Percentiles rank a stretch among this genome's conserved stretches.
Conservation (phyloP, 1,284 basidiomycete species). For the Cutaneotrichosporon cavernicola region DNA sequence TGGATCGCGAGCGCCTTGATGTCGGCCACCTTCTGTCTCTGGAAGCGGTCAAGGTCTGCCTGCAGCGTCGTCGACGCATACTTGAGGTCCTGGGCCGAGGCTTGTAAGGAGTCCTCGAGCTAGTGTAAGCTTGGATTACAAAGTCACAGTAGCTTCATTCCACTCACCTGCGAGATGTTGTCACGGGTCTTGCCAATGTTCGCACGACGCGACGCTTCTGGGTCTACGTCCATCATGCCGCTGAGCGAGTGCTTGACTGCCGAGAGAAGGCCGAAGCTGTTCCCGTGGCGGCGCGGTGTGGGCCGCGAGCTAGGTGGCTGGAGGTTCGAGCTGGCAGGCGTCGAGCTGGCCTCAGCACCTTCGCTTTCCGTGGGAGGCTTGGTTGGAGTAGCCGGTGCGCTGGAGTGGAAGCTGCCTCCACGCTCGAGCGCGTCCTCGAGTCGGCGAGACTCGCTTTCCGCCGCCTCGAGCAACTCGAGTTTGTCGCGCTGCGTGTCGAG, state of each 20-base stretch:
- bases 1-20: conserved; percentile 85
- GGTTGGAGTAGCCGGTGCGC: not conserved
- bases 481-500: conserved; percentile 83
- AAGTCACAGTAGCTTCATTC: not conserved
- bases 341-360: not conserved
- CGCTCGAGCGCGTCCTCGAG: conserved; percentile 77
- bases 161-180: conserved; percentile 79
- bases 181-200: conserved; percentile 92
- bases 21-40: conserved; percentile 97
- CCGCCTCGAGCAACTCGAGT: conserved; percentile 86
- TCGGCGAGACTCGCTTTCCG: conserved; percentile 83
- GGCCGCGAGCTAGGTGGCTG: conserved; percentile 6
- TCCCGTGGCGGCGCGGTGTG: conserved; percentile 22
- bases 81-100: conserved; percentile 86
- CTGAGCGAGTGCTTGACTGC: conserved; percentile 93
- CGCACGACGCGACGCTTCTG: conserved; percentile 88
- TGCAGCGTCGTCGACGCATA: conserved; percentile 96
- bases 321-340: not conserved
- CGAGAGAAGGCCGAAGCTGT: conserved; percentile 80
- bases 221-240: conserved; percentile 98
- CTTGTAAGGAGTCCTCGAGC: conserved; percentile 88
- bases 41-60: conserved; percentile 95
- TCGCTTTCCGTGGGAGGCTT: not conserved
- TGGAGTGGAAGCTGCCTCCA: conserved; percentile 36
- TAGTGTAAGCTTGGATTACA: conserved; percentile 44